Conservation (phyloP, 1,139 yeast genomes). For the Candida mesenterica region DNA sequence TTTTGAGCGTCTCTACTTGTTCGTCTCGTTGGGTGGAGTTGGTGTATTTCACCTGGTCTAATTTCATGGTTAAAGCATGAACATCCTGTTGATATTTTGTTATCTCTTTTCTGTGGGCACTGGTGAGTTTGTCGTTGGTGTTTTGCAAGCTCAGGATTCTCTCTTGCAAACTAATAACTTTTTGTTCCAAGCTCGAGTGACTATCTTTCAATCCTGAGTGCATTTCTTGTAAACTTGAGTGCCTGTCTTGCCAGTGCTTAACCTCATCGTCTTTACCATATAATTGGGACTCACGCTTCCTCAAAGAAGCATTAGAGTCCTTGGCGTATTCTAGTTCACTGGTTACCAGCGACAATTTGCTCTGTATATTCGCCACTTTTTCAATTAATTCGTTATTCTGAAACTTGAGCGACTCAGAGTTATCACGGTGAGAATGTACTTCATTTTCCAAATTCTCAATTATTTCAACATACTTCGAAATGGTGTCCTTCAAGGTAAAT, state of each 20-base stretch:
- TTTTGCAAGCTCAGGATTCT: too few relatives aligned
- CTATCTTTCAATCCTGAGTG: neutral
- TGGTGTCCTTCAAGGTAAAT: conserved; percentile 8
- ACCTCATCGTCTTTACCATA: conserved; percentile 3
- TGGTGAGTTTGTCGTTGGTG: neutral
- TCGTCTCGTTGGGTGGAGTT: neutral
- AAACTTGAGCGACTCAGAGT: neutral
- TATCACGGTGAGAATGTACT: conserved; percentile 6
- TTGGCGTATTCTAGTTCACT: conserved; percentile 6
- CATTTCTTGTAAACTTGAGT: conserved; percentile 1
- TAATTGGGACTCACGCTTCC: conserved; percentile 3
- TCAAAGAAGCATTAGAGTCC: conserved; percentile 1
- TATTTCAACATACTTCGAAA: conserved; percentile 3
- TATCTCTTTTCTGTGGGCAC: neutral
- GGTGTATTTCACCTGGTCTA: neutral
- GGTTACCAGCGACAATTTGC: conserved; percentile 7
- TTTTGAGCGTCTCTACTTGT: conserved; percentile 1
- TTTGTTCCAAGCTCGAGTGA: too few relatives aligned
- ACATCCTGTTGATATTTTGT: conserved; percentile 4
- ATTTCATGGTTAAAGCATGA: conserved; percentile 1
- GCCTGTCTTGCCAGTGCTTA: conserved; percentile 3
- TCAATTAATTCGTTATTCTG: neutral
- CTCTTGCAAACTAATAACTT: too few relatives aligned
- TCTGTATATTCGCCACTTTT: conserved; percentile 3
- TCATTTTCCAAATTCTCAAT: conserved; percentile 7